phyloP scores from a whole-genome alignment of 2,329 filamentous ascomycete species.

The Dendrostoma leiphaemia region DNA sequence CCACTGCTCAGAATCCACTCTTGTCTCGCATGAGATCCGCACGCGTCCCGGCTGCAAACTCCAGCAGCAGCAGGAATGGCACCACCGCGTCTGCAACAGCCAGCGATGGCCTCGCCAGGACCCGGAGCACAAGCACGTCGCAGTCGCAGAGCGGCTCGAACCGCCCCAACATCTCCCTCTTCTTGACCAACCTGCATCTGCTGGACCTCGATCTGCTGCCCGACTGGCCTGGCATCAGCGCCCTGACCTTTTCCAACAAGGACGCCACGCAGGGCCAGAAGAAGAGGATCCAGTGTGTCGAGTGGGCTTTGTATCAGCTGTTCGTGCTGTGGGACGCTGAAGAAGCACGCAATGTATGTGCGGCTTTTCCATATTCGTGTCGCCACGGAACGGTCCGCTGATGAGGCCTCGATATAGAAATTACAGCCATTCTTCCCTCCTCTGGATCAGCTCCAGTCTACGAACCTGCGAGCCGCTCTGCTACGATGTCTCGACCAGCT shows the following conservation, averaged over 20 bases:
- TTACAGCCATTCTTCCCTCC: constrained; percentile 89
- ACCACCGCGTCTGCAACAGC: no score
- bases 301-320: constrained; percentile 89
- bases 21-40: constrained; percentile 11
- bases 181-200: constrained; percentile 80
- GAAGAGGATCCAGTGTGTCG: constrained; percentile 75
- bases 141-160: constrained; percentile 17
- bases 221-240: constrained; percentile 78
- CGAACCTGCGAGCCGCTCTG: constrained; percentile 83
- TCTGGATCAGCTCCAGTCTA: constrained; percentile 82
- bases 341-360: constrained; percentile 67
- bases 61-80: no score
- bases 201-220: constrained; percentile 72
- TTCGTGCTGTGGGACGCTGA: constrained; percentile 81
- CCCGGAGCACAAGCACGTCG: not conserved
- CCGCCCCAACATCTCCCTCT: constrained; percentile 59
- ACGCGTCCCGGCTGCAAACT: constrained; percentile 7
- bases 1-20: constrained; percentile 7
- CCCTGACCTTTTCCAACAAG: constrained; percentile 66
- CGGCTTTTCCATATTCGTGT: not conserved
- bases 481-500: constrained; percentile 78
- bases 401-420: constrained; percentile 55
- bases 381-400: not conserved
- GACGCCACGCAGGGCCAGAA: constrained; percentile 73
- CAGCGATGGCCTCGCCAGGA: no score